These are phyloP conservation scores for Lipomyces orientalis DNA, from an alignment of 805 yeast genomes.

Conservation along the genomic window DNA sequence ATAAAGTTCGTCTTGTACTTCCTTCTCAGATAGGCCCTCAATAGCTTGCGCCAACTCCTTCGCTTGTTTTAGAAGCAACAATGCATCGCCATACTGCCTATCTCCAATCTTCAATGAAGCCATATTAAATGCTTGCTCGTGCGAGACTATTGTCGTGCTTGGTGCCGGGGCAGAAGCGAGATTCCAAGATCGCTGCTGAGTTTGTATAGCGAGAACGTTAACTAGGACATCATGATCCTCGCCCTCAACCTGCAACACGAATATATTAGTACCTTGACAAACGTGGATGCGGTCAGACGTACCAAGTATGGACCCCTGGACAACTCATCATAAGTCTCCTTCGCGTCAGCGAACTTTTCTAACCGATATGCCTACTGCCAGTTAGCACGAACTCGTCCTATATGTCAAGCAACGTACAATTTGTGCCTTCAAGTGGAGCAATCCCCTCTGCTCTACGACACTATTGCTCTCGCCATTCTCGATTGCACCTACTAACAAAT, in stretches of 20 bases:
- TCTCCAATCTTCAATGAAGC: slow-evolving; percentile 57
- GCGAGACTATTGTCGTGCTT: slow-evolving; percentile 43
- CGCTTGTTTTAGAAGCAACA: slow-evolving; percentile 55
- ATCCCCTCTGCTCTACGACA: slow-evolving; percentile 43
- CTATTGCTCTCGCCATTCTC: slow-evolving; percentile 8
- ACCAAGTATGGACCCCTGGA: slow-evolving; percentile 39
- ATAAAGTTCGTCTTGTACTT: slow-evolving; percentile 55
- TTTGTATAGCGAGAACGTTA: slow-evolving; percentile 66
- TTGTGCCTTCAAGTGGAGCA: slow-evolving; percentile 61
- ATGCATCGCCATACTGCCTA: slow-evolving; percentile 50
- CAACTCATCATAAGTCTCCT: slow-evolving; percentile 52
- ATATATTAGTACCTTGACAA: neutral
- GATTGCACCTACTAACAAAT: slow-evolving; percentile 36
- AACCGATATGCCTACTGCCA: slow-evolving; percentile 50
- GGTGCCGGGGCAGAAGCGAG: slow-evolving; percentile 6
- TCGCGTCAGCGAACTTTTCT: slow-evolving; percentile 54
- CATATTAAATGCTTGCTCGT: slow-evolving; percentile 66
- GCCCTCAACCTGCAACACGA: slow-evolving; percentile 43
- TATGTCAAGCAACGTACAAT: slow-evolving; percentile 40
- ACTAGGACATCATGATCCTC: slow-evolving; percentile 60
- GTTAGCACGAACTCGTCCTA: neutral
- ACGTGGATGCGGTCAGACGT: neutral
- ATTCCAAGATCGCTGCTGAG: slow-evolving; percentile 49
- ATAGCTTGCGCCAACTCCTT: slow-evolving; percentile 38
- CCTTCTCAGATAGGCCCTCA: slow-evolving; percentile 52